Evolutionary conservation across 257 asterid genomes (phyloP), one percentile per base, ranked within the genome.

Genomic region (Rauvolfia tetraphylla): DNA sequence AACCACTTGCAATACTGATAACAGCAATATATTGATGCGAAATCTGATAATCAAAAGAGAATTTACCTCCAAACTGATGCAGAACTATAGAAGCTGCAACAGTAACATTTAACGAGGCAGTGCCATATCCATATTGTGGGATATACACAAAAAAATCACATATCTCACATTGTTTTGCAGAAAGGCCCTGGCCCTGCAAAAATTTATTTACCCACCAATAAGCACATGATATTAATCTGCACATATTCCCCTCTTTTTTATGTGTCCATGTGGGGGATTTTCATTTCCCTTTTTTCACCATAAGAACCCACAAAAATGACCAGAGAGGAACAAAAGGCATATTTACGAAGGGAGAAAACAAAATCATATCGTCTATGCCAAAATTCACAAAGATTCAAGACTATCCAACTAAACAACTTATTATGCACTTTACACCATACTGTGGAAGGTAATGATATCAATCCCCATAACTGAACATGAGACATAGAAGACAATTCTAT

Each of bases 91-190:
- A 95, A 76, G 97, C 99, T 4, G 98, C 99, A 1, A 95, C 96
- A 27, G 98, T 93, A 39, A 95, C 99, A 67, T 95, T 95, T 79
- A 95, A 58, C 29, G 99, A 95, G 61, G 99, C 99, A 58, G 99
- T 95, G 57, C 98, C 99, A 76, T 92, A 89, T 0, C 98, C 98
- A 73, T 93, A 95, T 76, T 93, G 99, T 58, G 99, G 98, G 88
- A 95, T 95, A 75, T 95, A 95, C 57, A 95, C 86, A 80, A 95
- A 95, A 79, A 88, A 93, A 80, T 95, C 98, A 27, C 98, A 95
- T 53, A 95, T 93, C 89, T 93, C 97, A 84, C 91, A 84, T 83
- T 95, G 96, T 82, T 91, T 93, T n/a, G 91, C 89, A 44, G 99
- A 95, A 79, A 95, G 98, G 81, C 98, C 98, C 23, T 87, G 83